Evolutionary conservation across 1,284 basidiomycete genomes (phyloP).

Genomic region (Porodaedalea pini): DNA sequence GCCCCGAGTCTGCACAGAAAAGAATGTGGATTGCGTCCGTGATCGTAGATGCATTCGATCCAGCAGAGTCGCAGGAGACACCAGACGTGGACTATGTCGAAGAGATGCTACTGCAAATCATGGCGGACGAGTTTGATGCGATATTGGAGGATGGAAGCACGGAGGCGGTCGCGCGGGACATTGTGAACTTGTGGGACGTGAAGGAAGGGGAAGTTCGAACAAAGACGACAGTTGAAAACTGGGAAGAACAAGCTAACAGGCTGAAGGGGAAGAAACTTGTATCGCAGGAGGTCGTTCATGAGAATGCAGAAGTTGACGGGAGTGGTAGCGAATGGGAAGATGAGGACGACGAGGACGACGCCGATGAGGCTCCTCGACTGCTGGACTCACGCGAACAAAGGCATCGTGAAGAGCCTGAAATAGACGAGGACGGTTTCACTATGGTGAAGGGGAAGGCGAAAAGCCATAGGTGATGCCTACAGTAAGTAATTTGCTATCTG

Average conservation of each 20-base stretch:
- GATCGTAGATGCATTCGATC: constrained; percentile 82
- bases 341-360: constrained; percentile 40
- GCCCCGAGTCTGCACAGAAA: constrained; percentile 66
- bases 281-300: constrained; percentile 42
- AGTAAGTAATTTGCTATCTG: neutral
- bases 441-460: constrained; percentile 67
- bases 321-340: constrained; percentile 38
- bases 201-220: constrained; percentile 34
- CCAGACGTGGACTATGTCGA: constrained; percentile 77
- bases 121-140: constrained; percentile 83
- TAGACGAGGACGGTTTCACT: constrained; percentile 88
- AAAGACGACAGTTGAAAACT: constrained; percentile 44
- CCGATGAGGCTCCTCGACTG: constrained; percentile 49
- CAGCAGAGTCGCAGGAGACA: constrained; percentile 27
- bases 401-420: constrained; percentile 55
- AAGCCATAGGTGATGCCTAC: constrained; percentile 30
- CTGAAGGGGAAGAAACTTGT: constrained; percentile 55
- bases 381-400: constrained; percentile 34
- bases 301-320: constrained; percentile 40
- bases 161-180: constrained; percentile 64
- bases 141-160: constrained; percentile 79
- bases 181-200: constrained; percentile 64
- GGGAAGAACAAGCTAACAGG: constrained; percentile 61
- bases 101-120: constrained; percentile 71
- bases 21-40: constrained; percentile 77